Base-by-base conservation (phyloP, 495 filamentous ascomycete genomes). In the Glutinoglossum americanum region DNA sequence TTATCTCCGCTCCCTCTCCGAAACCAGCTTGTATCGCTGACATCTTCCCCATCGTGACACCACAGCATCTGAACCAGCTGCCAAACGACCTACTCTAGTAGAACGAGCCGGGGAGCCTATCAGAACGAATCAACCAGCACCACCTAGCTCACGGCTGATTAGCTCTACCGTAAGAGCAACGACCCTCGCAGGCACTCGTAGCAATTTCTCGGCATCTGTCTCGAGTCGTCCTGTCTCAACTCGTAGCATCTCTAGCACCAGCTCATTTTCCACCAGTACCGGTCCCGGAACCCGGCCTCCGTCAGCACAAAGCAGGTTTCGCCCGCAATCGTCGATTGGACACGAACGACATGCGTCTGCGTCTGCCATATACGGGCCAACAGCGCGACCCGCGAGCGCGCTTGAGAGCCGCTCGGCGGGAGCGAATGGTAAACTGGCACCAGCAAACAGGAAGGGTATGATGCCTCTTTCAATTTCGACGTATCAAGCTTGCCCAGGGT, bases 391-490 rank as follows among this genome's bases (percentile, higher is more conserved):
- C 9, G 74, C 76, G 1, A 84, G 78, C 13, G 73, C 80, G 17
- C 73, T 82, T 66, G 79, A 79, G 55, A 74, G 72, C 60, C 74
- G 79, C 59, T 62, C 66, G 23, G 73, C 72, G 65, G 49, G 23
- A 1, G 72, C 71, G 69, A 44, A 60, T 62, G 23, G 60, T 70
- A 62, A 63, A 60, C 39, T 69, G 70, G 66, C 72, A 4, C 62
- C 73, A 41, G 73, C 75, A 61, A 78, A 81, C 70, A 69, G 76
- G 67, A 85, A 87, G 76, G 85, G 85, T 89, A 88, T 66, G 79
- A 71, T 55, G 57, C 59, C 59, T 51, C 59, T 60, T 65, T 63
- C 65, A 62, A 64, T 63, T 63, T 67, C 61, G 63, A 59, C 59
- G 56, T 62, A 55, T 61, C 61, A 57, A 53, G 58, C 30, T 60